A percentile compares a stretch with the other conserved stretches of the same genome.
These are phyloP conservation scores for Colletotrichum cuscutae DNA, from an alignment of 2,329 filamentous ascomycete genomes.

Conservation along the genomic window DNA sequence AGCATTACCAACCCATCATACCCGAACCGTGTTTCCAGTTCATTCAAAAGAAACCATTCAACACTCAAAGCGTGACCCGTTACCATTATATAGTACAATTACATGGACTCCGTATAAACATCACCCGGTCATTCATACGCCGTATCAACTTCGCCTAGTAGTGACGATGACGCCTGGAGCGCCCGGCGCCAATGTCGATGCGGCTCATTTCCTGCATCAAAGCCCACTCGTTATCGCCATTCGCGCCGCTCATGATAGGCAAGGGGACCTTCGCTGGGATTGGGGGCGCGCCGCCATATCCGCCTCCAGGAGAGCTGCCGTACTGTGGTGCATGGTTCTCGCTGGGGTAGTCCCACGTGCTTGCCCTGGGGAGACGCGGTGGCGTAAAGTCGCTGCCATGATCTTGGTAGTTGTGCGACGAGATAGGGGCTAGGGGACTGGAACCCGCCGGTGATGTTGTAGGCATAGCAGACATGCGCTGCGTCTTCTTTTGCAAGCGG, in stretches of 20 bases:
- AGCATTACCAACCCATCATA: conserved; percentile 10
- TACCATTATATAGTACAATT: conserved; percentile 22
- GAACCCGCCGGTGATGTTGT: conserved; percentile 50
- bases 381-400: conserved; percentile 52
- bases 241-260: conserved; percentile 54
- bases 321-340: conserved; percentile 62
- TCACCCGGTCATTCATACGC: neutral
- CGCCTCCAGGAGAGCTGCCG: conserved; percentile 40
- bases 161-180: conserved; percentile 62
- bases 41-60: neutral
- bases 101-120: neutral
- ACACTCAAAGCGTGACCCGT: conserved; percentile 11
- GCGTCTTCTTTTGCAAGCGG: conserved; percentile 72
- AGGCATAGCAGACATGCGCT: conserved; percentile 55
- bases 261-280: conserved; percentile 79
- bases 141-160: conserved; percentile 43
- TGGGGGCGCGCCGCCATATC: conserved; percentile 56
- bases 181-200: conserved; percentile 72
- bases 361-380: conserved; percentile 55
- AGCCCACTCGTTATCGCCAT: conserved; percentile 62
- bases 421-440: conserved; percentile 64
- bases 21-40: conserved; percentile 13
- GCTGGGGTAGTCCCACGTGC: conserved; percentile 63
- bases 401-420: conserved; percentile 62
- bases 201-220: conserved; percentile 77